Conservation (phyloP, 192 early-diverging fungal genomes). For the Rhizoclosmatium sp. region DNA sequence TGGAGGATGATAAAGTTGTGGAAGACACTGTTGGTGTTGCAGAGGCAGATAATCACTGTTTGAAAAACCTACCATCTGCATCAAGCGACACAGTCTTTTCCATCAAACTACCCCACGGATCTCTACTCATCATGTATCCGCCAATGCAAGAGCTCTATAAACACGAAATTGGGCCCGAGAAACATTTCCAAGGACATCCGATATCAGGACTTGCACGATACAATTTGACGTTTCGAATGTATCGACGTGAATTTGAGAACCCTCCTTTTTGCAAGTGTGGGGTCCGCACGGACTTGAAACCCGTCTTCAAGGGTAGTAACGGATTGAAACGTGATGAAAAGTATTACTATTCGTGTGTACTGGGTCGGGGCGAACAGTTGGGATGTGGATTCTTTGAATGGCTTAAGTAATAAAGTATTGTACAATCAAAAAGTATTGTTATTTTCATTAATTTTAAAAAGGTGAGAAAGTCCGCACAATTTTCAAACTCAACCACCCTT, state of each 20-base stretch:
- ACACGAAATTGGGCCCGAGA: slow-evolving; percentile 49
- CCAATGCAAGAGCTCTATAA: slow-evolving; percentile 58
- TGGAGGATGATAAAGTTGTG: too few species aligned
- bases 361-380: slow-evolving; percentile 24
- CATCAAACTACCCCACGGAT: slow-evolving; percentile 60
- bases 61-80: neutral
- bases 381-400: slow-evolving; percentile 51
- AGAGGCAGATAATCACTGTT: neutral
- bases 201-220: slow-evolving; percentile 47
- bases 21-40: neutral
- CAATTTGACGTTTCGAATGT: slow-evolving; percentile 60
- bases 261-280: slow-evolving; percentile 54
- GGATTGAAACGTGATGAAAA: slow-evolving; percentile 19
- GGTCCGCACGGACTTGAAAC: slow-evolving; percentile 46
- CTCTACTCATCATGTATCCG: slow-evolving; percentile 61
- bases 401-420: slow-evolving; percentile 2
- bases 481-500: too few species aligned
- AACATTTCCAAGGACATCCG: slow-evolving; percentile 42
- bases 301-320: slow-evolving; percentile 45
- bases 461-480: too few species aligned
- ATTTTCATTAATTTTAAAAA: too few species aligned
- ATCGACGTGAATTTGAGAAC: slow-evolving; percentile 40
- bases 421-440: too few species aligned
- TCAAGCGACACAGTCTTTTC: slow-evolving; percentile 37
- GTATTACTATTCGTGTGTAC: slow-evolving; percentile 37